Evolutionary conservation across 768 basidiomycete genomes (phyloP).

Genomic region (Grammothele lineata): DNA sequence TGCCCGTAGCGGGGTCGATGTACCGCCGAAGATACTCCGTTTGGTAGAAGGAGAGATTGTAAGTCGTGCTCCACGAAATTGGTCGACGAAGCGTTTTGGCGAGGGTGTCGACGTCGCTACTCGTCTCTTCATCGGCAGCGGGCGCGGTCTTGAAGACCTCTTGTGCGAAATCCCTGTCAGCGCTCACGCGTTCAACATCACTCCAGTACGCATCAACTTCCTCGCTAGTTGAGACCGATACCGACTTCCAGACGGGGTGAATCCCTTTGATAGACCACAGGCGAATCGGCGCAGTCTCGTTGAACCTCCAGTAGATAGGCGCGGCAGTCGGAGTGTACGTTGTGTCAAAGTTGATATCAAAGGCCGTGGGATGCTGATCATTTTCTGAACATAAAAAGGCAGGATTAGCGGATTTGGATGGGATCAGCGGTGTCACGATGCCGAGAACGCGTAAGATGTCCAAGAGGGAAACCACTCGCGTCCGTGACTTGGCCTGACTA

Average conservation of each 20-base stretch:
- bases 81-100: slow-evolving; percentile 53
- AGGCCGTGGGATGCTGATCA: slow-evolving; percentile 41
- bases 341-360: slow-evolving; percentile 39
- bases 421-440: slow-evolving; percentile 55
- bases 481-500: slow-evolving; percentile 52
- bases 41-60: slow-evolving; percentile 66
- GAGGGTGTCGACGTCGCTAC: slow-evolving; percentile 23
- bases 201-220: slow-evolving; percentile 55
- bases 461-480: slow-evolving; percentile 58
- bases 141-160: slow-evolving; percentile 1
- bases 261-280: slow-evolving; percentile 51
- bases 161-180: slow-evolving; percentile 30
- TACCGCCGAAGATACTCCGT: slow-evolving; percentile 56
- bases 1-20: slow-evolving; percentile 36
- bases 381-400: slow-evolving; percentile 42
- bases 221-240: slow-evolving; percentile 34
- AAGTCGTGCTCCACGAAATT: slow-evolving; percentile 56
- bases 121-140: not conserved
- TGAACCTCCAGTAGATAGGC: slow-evolving; percentile 64
- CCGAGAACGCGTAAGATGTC: slow-evolving; percentile 53
- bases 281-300: slow-evolving; percentile 49
- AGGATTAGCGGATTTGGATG: slow-evolving; percentile 37
- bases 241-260: slow-evolving; percentile 53
- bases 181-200: slow-evolving; percentile 45
- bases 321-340: slow-evolving; percentile 45